Evolutionary conservation across 106 monocot genomes (phyloP).

Genomic region (Dioscorea alata): DNA sequence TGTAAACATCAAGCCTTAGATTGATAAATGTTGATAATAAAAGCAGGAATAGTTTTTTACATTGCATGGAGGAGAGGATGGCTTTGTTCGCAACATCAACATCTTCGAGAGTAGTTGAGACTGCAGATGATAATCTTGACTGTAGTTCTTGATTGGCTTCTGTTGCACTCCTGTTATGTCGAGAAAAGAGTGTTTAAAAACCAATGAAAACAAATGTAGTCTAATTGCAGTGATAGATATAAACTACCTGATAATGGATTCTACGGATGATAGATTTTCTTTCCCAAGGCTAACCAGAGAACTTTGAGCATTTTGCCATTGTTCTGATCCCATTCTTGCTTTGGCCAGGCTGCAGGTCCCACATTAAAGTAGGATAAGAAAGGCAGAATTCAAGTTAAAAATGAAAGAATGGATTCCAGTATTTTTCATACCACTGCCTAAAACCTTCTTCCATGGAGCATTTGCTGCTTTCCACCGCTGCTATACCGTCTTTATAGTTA

Average conservation of each 20-base stretch:
- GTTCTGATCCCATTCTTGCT: slow-evolving; percentile 27
- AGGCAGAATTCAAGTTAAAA: too few species aligned
- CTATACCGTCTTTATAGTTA: slow-evolving; percentile 31
- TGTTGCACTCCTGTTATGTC: slow-evolving; percentile 37
- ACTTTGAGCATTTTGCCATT: slow-evolving; percentile 65
- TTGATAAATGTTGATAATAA: neutral
- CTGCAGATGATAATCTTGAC: slow-evolving; percentile 55
- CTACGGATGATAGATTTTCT: slow-evolving; percentile 37
- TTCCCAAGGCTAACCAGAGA: slow-evolving; percentile 38
- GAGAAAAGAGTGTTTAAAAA: too few species aligned
- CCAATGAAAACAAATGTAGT: too few species aligned
- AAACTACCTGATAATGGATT: slow-evolving; percentile 50
- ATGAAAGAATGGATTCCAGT: too few species aligned
- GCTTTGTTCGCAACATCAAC: slow-evolving; percentile 48
- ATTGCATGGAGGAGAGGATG: slow-evolving; percentile 62
- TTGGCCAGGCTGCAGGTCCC: slow-evolving; percentile 28
- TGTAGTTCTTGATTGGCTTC: slow-evolving; percentile 60
- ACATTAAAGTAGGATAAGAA: too few species aligned
- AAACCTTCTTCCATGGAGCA: slow-evolving; percentile 34
- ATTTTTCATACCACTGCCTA: slow-evolving; percentile 48
- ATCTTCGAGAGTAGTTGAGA: slow-evolving; percentile 50
- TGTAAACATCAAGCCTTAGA: too few species aligned
- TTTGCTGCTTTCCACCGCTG: slow-evolving; percentile 37
- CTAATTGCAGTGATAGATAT: too few species aligned
- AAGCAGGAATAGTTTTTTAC: slow-evolving; percentile 36